Base-by-base conservation (phyloP, 495 filamentous ascomycete genomes). In the Lepidopterella palustris region DNA sequence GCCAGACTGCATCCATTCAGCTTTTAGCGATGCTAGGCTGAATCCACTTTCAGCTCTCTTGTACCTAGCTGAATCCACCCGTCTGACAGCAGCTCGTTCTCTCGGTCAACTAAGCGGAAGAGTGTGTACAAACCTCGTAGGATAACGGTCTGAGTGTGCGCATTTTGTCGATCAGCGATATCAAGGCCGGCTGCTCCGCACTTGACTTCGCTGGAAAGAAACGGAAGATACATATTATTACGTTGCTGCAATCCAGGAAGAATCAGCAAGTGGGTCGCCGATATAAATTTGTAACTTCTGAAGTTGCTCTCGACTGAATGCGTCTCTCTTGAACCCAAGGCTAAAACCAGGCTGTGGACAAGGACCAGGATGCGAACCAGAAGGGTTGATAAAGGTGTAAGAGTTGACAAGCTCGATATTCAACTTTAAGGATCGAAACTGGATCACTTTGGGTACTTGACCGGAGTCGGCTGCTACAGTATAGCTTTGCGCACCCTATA, bases 141-240 rank as follows among this genome's bases (percentile, higher is more conserved):
- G 15, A 67, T 68, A 64, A 74, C 50, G 15, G 63, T 69, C 61
- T 68, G 69, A 59, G 65, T 73, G 57, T 76, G 72, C 32, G 67
- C 65, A 58, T 74, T 75, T 60, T 76, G 72, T 31, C 68, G 63
- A 35, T 73, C 72, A 6, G 71, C 72, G 47, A 73, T 56, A 20
- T 72, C 67, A 29, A 76, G 60, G 25, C 64, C 64, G 45, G 64
- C 60, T 45, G 67, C 66, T 40, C 72, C 66, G 42, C 66, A 72
- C 63, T 75, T 76, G n/a, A 74, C 68, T 58, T 76, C 72, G 28
- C 63, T 65, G 1, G 71, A 72, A 1, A 76, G 59, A 62, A 74
- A 76, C 21, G 71, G 74, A 45, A 75, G 72, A 54, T 71, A 72
- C 66, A 76, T 76, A 24, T 71, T n/a, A 51, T 48, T 61, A 65